Evolutionary conservation across 768 basidiomycete species (phyloP).

Genomic region (Hysterangium stoloniferum): DNA sequence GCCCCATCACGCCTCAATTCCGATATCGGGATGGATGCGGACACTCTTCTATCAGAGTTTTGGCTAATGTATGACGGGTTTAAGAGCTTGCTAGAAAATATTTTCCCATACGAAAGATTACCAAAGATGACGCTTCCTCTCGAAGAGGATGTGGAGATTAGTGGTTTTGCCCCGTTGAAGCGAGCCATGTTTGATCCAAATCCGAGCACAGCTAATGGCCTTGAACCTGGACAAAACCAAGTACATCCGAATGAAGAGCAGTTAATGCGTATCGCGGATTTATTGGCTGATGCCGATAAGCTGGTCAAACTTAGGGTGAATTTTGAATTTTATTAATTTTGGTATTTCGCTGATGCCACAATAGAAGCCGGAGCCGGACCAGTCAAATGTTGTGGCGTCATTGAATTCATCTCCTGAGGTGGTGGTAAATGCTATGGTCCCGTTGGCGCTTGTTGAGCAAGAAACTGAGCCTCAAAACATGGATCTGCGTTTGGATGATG

Average conservation of each 20-base stretch:
- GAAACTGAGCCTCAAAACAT: conserved; percentile 3
- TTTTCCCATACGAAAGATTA: conserved; percentile 63
- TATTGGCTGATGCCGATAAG: conserved; percentile 62
- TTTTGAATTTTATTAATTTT: conserved; percentile 1
- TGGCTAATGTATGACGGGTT: conserved; percentile 71
- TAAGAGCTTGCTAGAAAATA: conserved; percentile 44
- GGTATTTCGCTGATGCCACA: conserved; percentile 1
- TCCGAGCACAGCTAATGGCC: conserved; percentile 16
- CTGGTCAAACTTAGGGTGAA: conserved; percentile 42
- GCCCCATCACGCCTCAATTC: conserved; percentile 31
- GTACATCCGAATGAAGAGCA: conserved; percentile 94
- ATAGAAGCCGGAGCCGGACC: not conserved
- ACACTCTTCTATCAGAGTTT: conserved; percentile 41
- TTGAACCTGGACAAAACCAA: conserved; percentile 18
- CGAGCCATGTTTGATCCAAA: conserved; percentile 41
- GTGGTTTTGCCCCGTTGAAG: conserved; percentile 79
- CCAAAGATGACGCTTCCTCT: conserved; percentile 53
- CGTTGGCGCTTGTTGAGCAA: too few species aligned
- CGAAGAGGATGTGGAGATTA: conserved; percentile 87
- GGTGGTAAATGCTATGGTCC: too few species aligned
- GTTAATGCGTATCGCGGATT: conserved; percentile 85
- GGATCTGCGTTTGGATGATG: conserved; percentile 34
- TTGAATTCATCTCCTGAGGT: too few species aligned
- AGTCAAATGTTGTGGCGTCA: too few species aligned
- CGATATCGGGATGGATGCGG: conserved; percentile 29